phyloP scores from a whole-genome alignment of 169 alveolate genomes.

The Amoebophrya sp. region DNA sequence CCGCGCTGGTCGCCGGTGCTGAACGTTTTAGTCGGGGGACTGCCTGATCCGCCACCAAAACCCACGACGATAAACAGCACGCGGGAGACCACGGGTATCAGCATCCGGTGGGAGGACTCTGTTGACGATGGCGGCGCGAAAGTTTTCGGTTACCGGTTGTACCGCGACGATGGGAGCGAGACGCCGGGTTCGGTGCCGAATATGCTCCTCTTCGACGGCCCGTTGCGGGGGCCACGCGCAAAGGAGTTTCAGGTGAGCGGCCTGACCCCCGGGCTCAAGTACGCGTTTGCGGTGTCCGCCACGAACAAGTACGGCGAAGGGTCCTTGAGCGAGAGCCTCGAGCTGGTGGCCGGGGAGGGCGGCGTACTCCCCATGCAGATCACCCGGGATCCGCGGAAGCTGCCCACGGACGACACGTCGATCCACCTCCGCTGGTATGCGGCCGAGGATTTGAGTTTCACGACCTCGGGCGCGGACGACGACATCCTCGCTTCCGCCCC shows the following conservation, averaged over 20 bases:
- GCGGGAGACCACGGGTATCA: background rate
- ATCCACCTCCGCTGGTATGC: background rate
- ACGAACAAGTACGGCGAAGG: background rate
- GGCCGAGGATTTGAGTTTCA: no score
- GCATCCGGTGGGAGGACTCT: background rate
- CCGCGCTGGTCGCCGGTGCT: background rate
- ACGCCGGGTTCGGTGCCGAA: background rate
- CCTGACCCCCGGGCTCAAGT: constrained; percentile 9
- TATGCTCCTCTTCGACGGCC: background rate
- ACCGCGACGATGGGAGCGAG: background rate
- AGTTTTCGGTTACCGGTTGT: background rate
- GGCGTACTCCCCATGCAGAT: background rate
- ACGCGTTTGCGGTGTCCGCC: constrained; percentile 11
- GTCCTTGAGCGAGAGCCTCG: background rate
- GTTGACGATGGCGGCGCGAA: background rate
- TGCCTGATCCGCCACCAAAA: background rate
- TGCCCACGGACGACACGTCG: background rate
- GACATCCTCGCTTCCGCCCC: no score
- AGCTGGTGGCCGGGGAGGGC: background rate
- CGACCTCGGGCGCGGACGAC: background rate
- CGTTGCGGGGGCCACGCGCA: background rate
- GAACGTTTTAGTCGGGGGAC: background rate
- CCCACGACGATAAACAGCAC: background rate
- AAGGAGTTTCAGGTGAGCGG: background rate
- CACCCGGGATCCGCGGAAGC: background rate